phyloP scores from a whole-genome alignment of 495 filamentous ascomycete species.

The Penicillium crystallinum region DNA sequence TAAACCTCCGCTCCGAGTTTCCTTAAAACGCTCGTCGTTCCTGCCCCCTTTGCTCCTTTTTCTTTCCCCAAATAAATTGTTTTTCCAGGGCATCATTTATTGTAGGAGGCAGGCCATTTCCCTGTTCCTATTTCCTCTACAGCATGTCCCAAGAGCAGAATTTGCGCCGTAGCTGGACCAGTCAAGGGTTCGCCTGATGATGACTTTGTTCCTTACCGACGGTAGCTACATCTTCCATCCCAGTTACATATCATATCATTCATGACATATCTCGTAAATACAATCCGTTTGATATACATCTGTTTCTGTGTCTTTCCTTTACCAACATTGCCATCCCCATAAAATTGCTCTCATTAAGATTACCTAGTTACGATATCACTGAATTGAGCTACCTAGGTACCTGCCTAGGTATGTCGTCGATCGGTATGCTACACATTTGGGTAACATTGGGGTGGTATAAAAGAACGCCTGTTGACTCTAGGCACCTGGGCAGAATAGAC shows the following conservation, averaged over 20 bases:
- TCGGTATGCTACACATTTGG: too few species aligned
- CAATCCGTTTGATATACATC: too few species aligned
- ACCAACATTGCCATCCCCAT: too few species aligned
- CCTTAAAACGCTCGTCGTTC: slow-evolving; percentile 9
- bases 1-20: slow-evolving; percentile 21
- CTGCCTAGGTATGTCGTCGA: too few species aligned
- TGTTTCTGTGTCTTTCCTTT: too few species aligned
- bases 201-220: slow-evolving; percentile 58
- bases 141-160: slow-evolving; percentile 56
- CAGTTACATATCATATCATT: not conserved
- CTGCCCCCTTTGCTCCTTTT: slow-evolving; percentile 30
- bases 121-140: slow-evolving; percentile 55
- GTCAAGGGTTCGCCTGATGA: slow-evolving; percentile 50
- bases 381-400: too few species aligned
- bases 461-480: too few species aligned
- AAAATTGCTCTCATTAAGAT: too few species aligned
- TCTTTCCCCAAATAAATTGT: slow-evolving; percentile 47
- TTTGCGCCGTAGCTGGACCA: slow-evolving; percentile 62
- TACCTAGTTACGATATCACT: too few species aligned
- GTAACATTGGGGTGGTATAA: too few species aligned
- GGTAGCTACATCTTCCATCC: slow-evolving; percentile 46
- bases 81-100: slow-evolving; percentile 71
- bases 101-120: slow-evolving; percentile 64
- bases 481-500: not conserved
- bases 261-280: too few species aligned